Evolutionary conservation across 148 eudicot genomes (phyloP), one percentile per base, ranked within the genome.

Genomic region (Rhododendron henanense): DNA sequence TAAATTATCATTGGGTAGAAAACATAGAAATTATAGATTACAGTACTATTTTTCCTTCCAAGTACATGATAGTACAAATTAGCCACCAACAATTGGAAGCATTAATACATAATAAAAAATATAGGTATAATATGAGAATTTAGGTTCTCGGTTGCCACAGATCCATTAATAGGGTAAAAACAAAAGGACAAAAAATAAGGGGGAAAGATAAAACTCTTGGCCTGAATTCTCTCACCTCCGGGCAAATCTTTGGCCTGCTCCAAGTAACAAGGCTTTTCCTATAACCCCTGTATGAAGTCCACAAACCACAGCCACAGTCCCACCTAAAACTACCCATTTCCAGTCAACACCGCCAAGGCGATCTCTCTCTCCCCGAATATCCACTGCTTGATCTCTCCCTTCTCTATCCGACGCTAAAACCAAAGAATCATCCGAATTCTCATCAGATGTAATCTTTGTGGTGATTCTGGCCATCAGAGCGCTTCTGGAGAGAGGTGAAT

Each of bases 251-350:
- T 90, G 93, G 57, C 96, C 96, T 0, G 98, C 97, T 25, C 97
- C 98, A 77, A 95, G 79, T 88, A 95, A 83, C 91, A 93, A 86
- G 5, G 94, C 98, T 87, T 92, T 95, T 50, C 99, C 96, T 1
- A 96, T 59, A 78, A 92, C 80, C 10, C 99, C 99, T 5, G 96
- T 89, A 65, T 90, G 96, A 83, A 96, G 96, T 50, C 97, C 99
- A 88, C 94, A 95, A 83, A 91, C 93, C 37, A 96, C 87, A 33
- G 98, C 99, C 82, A 91, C 95, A 16, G 97, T 86, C 48, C 98
- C 99, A 76, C 99, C 98, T 37, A 96, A 61, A 44, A 90, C 91
- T 51, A 96, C 71, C 97, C 93, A 91, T 85, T 91, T 96, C 99
- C 98, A 95, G 78, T 94, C 94, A 16, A 96, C 39, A 35, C 76